phyloP scores from a whole-genome alignment of 2,329 filamentous ascomycete species.

The Chalara sp. region DNA sequence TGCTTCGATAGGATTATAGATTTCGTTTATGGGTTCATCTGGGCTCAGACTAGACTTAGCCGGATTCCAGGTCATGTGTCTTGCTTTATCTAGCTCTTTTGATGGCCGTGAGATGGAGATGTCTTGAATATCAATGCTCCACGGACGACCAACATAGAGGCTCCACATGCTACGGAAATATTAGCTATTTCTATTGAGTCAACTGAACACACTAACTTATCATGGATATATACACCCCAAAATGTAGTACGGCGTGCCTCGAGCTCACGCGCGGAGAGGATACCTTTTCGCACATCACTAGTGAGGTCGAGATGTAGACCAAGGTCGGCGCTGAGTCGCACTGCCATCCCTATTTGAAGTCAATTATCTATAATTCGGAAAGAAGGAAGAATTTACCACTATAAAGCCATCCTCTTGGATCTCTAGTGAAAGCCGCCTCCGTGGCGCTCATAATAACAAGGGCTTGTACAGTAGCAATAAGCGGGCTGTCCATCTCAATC shows the following conservation, averaged over 20 bases:
- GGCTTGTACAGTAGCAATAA: constrained; percentile 40
- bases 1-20: no score
- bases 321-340: constrained; percentile 7
- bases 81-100: no score
- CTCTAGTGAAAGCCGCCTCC: constrained; percentile 36
- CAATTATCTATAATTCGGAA: not conserved
- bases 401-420: constrained; percentile 40
- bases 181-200: not conserved
- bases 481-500: constrained; percentile 39
- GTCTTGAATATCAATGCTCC: not conserved
- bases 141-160: not conserved
- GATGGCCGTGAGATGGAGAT: no score
- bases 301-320: constrained; percentile 5
- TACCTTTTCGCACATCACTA: not conserved
- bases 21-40: no score
- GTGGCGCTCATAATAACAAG: constrained; percentile 37
- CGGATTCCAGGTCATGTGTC: no score
- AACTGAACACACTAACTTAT: not conserved
- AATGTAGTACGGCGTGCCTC: not conserved
- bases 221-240: not conserved
- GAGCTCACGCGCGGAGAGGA: not conserved
- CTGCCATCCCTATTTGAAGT: constrained; percentile 6
- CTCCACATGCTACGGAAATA: not conserved
- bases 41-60: no score
- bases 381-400: constrained; percentile 27